phyloP scores from a whole-genome alignment of 164 flowering plant species.

The Magnolia changhungtana region DNA sequence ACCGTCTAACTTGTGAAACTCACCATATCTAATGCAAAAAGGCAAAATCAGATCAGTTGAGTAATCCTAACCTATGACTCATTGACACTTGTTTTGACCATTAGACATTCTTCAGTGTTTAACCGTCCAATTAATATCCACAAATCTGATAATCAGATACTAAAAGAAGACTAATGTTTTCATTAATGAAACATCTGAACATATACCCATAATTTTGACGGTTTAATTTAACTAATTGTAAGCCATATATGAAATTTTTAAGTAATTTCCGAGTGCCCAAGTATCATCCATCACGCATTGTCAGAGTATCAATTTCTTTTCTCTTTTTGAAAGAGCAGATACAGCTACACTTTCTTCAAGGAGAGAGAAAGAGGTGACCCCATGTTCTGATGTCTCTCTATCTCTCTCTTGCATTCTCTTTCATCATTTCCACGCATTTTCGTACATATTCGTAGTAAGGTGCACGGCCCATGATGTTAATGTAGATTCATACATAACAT shows the following conservation, averaged over 20 bases:
- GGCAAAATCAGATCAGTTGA: not conserved
- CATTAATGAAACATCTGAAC: too few species aligned
- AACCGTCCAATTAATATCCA: not conserved
- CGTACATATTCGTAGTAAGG: constrained; percentile 57
- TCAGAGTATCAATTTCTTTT: not conserved
- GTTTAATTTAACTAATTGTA: too few species aligned
- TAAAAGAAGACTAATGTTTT: too few species aligned
- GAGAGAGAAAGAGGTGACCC: constrained; percentile 5
- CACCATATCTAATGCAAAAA: too few species aligned
- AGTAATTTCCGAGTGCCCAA: not conserved
- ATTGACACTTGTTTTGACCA: not conserved
- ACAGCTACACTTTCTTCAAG: constrained; percentile 4
- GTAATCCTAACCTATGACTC: not conserved
- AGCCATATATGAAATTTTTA: too few species aligned
- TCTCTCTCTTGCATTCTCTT: not conserved
- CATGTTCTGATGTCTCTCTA: not conserved
- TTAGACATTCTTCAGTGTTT: not conserved
- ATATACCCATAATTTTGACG: too few species aligned
- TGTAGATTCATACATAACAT: not conserved
- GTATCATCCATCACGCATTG: not conserved
- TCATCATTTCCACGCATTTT: constrained; percentile 30
- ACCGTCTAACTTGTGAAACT: not conserved
- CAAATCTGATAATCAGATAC: too few species aligned
- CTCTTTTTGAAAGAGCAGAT: not conserved
- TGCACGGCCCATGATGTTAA: constrained; percentile 3